Percentiles rank a stretch among this genome's conserved stretches.
Conservation (phyloP, 1,139 yeast genomes). For the Chernovozyma aurita region DNA sequence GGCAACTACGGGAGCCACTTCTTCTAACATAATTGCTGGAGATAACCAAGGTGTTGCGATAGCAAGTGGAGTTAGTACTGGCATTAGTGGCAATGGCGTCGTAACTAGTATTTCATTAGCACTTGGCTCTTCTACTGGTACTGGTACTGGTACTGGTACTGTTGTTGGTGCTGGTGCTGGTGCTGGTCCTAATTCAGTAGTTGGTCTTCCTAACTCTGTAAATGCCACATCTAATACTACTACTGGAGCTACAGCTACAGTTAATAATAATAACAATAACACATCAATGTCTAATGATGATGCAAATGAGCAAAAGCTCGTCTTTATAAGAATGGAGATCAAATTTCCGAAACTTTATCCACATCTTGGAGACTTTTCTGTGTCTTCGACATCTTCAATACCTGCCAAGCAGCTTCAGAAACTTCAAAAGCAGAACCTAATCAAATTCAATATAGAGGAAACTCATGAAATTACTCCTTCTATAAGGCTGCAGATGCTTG, state of each 20-base stretch:
- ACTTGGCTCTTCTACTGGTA: too few relatives aligned
- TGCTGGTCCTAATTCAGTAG: background rate
- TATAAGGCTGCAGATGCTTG: slow-evolving; percentile 46
- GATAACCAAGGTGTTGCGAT: too few relatives aligned
- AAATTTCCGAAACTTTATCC: slow-evolving; percentile 75
- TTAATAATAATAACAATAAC: too few relatives aligned
- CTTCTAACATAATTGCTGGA: too few relatives aligned
- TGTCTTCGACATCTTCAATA: slow-evolving; percentile 9
- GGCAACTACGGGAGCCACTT: too few relatives aligned
- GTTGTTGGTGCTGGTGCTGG: too few relatives aligned
- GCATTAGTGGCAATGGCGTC: too few relatives aligned
- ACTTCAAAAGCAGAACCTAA: slow-evolving; percentile 20
- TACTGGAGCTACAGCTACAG: too few relatives aligned
- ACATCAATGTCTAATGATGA: background rate
- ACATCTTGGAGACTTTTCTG: slow-evolving; percentile 42
- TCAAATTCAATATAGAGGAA: slow-evolving; percentile 67
- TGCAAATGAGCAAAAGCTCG: slow-evolving; percentile 44
- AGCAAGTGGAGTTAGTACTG: too few relatives aligned
- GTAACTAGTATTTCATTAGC: too few relatives aligned
- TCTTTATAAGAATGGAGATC: slow-evolving; percentile 67
- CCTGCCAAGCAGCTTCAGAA: slow-evolving; percentile 18
- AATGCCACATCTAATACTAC: slow-evolving; percentile 1
- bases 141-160: too few relatives aligned
- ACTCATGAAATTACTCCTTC: slow-evolving; percentile 58
- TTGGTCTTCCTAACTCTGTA: background rate